phyloP scores from a whole-genome alignment of 2,329 filamentous ascomycete species.

The Hirsutella rhossiliensis region DNA sequence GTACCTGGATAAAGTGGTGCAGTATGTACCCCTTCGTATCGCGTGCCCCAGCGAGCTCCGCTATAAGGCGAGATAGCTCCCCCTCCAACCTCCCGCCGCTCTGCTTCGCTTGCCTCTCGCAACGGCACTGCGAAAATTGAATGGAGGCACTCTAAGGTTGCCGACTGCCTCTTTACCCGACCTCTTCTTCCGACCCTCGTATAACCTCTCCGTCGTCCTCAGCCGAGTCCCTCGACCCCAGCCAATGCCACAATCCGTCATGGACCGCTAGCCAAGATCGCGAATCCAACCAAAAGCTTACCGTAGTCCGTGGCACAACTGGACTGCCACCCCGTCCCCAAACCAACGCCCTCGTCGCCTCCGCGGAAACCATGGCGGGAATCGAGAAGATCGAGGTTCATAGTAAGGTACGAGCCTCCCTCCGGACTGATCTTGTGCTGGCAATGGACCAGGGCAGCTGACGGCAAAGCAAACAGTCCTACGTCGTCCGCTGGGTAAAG shows the following conservation, averaged over 20 bases:
- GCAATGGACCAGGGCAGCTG: slow-evolving; percentile 6
- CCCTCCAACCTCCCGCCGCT: neutral
- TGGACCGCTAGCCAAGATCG: neutral
- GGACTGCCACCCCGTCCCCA: neutral
- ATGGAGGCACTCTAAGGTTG: too few relatives aligned
- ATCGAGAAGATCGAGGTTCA: slow-evolving; percentile 97
- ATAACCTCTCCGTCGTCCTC: neutral
- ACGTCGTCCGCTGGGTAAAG: slow-evolving; percentile 94
- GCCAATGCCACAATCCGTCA: neutral
- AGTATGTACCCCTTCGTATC: too few relatives aligned
- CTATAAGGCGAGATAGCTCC: neutral
- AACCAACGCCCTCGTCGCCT: neutral
- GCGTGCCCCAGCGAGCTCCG: neutral
- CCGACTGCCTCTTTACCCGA: neutral
- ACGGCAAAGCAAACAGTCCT: slow-evolving; percentile 55
- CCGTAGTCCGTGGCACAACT: too few relatives aligned
- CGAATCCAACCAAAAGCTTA: neutral
- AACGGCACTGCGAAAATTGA: too few relatives aligned
- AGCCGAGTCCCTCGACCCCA: neutral
- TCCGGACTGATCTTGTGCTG: neutral
- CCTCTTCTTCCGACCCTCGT: neutral
- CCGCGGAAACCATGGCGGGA: slow-evolving; percentile 57
- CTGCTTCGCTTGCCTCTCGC: neutral
- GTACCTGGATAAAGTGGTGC: too few relatives aligned
- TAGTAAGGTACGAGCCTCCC: slow-evolving; percentile 87